Evolutionary conservation across 2,329 filamentous ascomycete species (phyloP).

Genomic region (Fusarium buharicum): DNA sequence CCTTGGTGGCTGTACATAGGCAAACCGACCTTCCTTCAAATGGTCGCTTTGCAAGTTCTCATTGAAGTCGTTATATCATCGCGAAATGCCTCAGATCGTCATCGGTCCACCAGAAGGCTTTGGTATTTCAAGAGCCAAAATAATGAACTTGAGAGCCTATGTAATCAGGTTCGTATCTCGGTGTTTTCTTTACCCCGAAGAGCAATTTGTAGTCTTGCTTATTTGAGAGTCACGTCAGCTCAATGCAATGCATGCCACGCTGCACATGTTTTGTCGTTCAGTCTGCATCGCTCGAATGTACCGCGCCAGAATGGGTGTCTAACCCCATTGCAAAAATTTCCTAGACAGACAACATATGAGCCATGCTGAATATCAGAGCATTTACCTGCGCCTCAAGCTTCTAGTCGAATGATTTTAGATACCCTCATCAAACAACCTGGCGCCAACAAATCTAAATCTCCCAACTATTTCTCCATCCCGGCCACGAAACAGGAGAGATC

Average conservation of each 20-base stretch:
- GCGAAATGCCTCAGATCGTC: neutral
- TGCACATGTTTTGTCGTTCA: neutral
- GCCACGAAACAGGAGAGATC: constrained; percentile 3
- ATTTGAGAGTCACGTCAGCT: neutral
- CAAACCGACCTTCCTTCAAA: too few relatives aligned
- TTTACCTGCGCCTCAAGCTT: constrained; percentile 16
- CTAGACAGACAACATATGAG: constrained; percentile 8
- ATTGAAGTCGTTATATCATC: neutral
- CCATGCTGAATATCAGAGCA: constrained; percentile 39
- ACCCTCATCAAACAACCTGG: constrained; percentile 26
- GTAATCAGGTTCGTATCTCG: too few relatives aligned
- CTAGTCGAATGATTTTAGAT: constrained; percentile 40
- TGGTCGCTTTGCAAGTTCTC: neutral
- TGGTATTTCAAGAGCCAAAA: too few relatives aligned
- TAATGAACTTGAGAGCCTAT: too few relatives aligned
- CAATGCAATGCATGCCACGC: neutral
- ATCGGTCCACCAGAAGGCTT: neutral
- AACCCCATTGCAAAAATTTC: neutral
- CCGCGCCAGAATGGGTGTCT: constrained; percentile 7
- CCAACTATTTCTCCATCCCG: constrained; percentile 20
- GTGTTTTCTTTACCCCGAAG: neutral
- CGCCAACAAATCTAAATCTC: constrained; percentile 35
- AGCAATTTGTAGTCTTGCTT: neutral
- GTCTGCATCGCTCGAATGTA: constrained; percentile 1
- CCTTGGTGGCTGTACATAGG: too few relatives aligned